Evolutionary conservation across 2,329 filamentous ascomycete genomes (phyloP), one percentile per base, ranked within the genome.

Genomic region (Aspergillus sp.): DNA sequence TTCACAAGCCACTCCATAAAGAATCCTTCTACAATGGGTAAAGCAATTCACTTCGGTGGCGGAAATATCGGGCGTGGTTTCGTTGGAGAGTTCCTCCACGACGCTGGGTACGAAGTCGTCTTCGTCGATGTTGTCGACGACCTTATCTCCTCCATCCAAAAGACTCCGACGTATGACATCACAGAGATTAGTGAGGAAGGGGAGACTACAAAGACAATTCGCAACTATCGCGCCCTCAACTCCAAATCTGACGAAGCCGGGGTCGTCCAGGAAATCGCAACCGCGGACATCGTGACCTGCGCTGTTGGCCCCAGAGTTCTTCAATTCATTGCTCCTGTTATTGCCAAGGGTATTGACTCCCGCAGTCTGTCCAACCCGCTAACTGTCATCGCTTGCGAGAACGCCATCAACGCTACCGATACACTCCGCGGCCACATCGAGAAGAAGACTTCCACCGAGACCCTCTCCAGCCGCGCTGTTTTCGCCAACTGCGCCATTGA

Each of bases 401-500:
- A 99, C 77, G 91, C 91, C 73, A 97, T 98, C 73, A 91, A 91
- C 64, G 95, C 92, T 69, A 98, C 95, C 50, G 90, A 95, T 73
- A 91, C 90, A 40, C 88, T 97, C 52, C 90, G 89, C 64, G 84
- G 84, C 41, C 87, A 89, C 81, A 96, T 96, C 81, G 89, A 88
- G 75, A 81, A 87, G 63, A 88, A 95, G 80, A 90, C 92, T 44
- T 81, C 85, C 19, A 78, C 84, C 40, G 81, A 84, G 15, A 83
- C 86, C 66, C 86, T 96, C 71, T 79, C 87, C 70, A 78, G 83
- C 66, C 90, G 91, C 68, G 93, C 93, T 50, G 87, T 90, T 66
- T 98, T 96, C 74, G 93, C 93, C 79, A 99, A 99, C 82, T 96
- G 91, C 62, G 95, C 95, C 68, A 97, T 99, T 74, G 95, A 99